These are phyloP conservation scores for Gossypioides kirkii DNA, from an alignment of 345 rosid species.

Conservation along the genomic window DNA sequence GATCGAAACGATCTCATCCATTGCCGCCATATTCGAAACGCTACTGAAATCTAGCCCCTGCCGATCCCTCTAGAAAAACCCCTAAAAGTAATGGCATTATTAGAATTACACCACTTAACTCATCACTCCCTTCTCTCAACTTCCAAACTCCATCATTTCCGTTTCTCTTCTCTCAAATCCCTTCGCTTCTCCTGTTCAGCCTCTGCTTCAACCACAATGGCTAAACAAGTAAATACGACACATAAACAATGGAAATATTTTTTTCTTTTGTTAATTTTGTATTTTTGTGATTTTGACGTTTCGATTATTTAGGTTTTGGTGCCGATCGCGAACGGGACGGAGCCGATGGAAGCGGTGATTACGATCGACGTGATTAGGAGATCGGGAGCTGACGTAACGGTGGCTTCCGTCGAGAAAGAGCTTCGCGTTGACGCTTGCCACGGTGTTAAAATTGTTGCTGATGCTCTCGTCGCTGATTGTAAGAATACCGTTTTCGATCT, in stretches of 20 bases:
- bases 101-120: constrained; percentile 21
- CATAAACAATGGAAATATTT: neutral
- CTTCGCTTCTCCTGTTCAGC: constrained; percentile 28
- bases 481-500: constrained; percentile 55
- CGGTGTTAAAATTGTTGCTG: constrained; percentile 74
- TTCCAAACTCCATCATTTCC: constrained; percentile 21
- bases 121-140: constrained; percentile 5
- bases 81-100: constrained; percentile 15
- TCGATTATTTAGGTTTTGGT: neutral
- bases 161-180: constrained; percentile 15
- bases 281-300: neutral
- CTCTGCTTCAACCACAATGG: constrained; percentile 54
- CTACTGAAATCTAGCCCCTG: neutral
- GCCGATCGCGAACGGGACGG: constrained; percentile 49
- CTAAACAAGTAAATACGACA: constrained; percentile 37
- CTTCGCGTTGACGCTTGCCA: constrained; percentile 64
- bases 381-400: constrained; percentile 77
- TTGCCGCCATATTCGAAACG: constrained; percentile 5
- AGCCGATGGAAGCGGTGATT: constrained; percentile 90
- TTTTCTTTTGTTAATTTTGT: constrained; percentile 18
- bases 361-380: constrained; percentile 76
- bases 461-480: constrained; percentile 55
- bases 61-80: constrained; percentile 12
- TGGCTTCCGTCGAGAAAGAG: constrained; percentile 69
- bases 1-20: neutral